Base-by-base conservation (phyloP, 139 green algal species). In the Volvox africanus region DNA sequence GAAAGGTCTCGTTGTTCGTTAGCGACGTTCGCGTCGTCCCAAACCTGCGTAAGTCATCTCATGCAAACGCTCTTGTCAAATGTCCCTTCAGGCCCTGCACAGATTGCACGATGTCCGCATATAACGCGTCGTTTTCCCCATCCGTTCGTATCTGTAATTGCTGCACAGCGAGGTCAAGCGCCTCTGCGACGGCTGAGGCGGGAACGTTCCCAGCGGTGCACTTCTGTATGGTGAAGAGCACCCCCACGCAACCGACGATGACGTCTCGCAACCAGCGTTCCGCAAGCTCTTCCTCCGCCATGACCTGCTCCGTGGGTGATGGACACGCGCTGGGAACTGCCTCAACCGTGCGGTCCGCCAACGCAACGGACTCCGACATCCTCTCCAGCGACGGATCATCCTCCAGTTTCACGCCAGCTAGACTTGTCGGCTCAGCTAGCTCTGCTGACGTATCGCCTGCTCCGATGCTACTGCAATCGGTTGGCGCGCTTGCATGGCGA, bases 201-300 rank as follows among this genome's bases (percentile, higher is more conserved):
- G 76, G 76, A 33, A 91, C 76, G 61, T 50, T 61, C 24, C 87
- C 87, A 19, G 37, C 75, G 6, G 91, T 92, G 68, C 86, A 65
- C 82, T 92, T 87, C 61, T 95, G 93, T 20, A 95, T 76, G 24
- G 89, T 94, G 36, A 94, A 81, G 61, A 95, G 91, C 71, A 94
- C 90, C 19, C 92, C 86, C 3, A 94, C 87, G 82, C 93, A 95
- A 22, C 89, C 89, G 28, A 82, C 80, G 22, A 95, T 85, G 12
- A 94, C 82, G 50, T 91, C 89, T n/a, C 76, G 82, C 78, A 95
- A 62, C 86, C 87, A 87, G 19, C 26, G n/a, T 32, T 88, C 91
- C 67, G 92, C 86, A 5, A 75, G 17, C 19, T 77, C 91, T 28
- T 69, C 69, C 37, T 71, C 85, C 65, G 28, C 26, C 6, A 71